Conservation (phyloP, 371 early-diverging fungal species). For the Mucor lusitanicus region DNA sequence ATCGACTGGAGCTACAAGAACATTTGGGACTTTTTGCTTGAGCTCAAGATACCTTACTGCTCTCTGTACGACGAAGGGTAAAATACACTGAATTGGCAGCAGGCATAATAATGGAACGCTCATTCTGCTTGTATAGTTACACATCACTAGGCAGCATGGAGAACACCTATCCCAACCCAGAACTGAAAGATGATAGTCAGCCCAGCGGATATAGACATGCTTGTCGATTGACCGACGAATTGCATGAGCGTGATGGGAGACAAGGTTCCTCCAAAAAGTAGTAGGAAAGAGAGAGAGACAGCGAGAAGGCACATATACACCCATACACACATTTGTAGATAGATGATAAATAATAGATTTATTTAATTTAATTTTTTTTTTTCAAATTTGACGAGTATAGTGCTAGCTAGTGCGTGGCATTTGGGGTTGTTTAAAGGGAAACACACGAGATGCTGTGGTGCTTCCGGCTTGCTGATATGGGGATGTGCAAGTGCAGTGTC, state of each 20-base stretch:
- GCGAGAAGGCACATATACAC: background rate
- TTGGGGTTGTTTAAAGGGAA: background rate
- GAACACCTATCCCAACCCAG: constrained; percentile 88
- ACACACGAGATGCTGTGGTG: too few relatives aligned
- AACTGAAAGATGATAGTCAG: constrained; percentile 27
- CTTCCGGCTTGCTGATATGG: too few relatives aligned
- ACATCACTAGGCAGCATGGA: constrained; percentile 92
- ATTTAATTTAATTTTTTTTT: background rate
- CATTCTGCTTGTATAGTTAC: constrained; percentile 66
- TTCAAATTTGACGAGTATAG: background rate
- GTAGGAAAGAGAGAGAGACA: too few relatives aligned
- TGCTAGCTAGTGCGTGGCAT: background rate
- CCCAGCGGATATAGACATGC: constrained; percentile 70
- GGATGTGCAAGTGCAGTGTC: background rate
- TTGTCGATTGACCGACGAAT: constrained; percentile 66
- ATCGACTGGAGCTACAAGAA: constrained; percentile 88
- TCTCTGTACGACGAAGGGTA: constrained; percentile 88
- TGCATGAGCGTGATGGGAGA: constrained; percentile 78
- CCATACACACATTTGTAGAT: constrained; percentile 1
- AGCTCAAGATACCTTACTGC: constrained; percentile 84
- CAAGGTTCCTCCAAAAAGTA: constrained; percentile 39
- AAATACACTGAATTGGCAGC: constrained; percentile 83
- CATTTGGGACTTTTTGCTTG: constrained; percentile 82
- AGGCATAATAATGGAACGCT: constrained; percentile 80
- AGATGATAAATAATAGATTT: constrained; percentile 4